These are phyloP conservation scores for Wallacemonas sp. DNA, from an alignment of 208 protist species.

Conservation along the genomic window DNA sequence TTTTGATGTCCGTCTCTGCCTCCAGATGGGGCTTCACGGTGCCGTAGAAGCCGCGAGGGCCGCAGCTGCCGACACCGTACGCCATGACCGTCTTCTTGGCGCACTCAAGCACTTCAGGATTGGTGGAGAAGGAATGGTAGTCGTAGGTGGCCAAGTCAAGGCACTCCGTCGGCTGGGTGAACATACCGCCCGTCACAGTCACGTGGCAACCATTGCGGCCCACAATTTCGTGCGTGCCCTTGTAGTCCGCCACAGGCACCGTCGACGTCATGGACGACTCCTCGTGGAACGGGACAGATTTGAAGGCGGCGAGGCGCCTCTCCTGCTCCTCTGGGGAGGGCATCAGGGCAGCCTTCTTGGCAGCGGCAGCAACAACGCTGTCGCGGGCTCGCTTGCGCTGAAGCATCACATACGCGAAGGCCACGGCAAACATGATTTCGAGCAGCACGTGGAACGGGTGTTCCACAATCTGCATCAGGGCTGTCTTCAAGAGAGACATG, in stretches of 20 bases:
- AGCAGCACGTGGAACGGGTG: constrained; percentile 71
- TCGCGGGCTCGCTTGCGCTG: constrained; percentile 22
- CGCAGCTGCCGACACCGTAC: constrained; percentile 97
- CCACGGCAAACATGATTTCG: constrained; percentile 63
- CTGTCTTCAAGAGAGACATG: constrained; percentile 4
- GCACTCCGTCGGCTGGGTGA: constrained; percentile 42
- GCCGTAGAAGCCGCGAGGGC: constrained; percentile 97
- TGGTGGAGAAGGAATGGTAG: constrained; percentile 92
- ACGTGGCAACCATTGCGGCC: constrained; percentile 58
- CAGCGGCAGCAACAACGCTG: constrained; percentile 4
- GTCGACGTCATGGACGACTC: constrained; percentile 40
- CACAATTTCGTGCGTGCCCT: constrained; percentile 47
- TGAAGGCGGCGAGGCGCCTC: constrained; percentile 64
- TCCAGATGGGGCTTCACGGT: constrained; percentile 96
- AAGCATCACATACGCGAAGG: constrained; percentile 43
- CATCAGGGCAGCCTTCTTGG: constrained; percentile 25
- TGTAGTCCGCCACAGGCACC: constrained; percentile 38
- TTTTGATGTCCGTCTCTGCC: constrained; percentile 88
- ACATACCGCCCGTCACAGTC: constrained; percentile 35
- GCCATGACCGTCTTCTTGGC: constrained; percentile 86
- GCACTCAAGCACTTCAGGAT: constrained; percentile 77
- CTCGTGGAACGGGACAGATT: constrained; percentile 56
- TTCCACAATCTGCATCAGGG: constrained; percentile 34
- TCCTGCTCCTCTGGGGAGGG: constrained; percentile 83
- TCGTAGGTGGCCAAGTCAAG: constrained; percentile 93